These are phyloP conservation scores for Alternaria sp. DNA, from an alignment of 2,329 filamentous ascomycete genomes.

Conservation along the genomic window DNA sequence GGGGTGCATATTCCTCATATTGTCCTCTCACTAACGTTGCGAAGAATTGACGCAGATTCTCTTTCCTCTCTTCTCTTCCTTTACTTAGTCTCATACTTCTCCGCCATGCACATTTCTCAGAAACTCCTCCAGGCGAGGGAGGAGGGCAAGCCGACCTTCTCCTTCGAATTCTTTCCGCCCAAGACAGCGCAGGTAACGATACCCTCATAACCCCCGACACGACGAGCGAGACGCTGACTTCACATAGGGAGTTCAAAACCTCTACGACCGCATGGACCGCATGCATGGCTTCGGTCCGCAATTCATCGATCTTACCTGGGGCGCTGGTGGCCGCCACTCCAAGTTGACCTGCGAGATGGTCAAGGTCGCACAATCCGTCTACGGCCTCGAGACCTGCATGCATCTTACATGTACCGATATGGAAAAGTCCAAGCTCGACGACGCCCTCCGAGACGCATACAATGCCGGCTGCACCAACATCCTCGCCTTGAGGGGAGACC, in stretches of 20 bases:
- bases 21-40: conserved; percentile 11
- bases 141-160: conserved; percentile 87
- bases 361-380: conserved; percentile 90
- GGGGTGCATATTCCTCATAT: conserved; percentile 28
- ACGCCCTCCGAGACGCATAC: conserved; percentile 87
- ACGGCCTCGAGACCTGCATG: conserved; percentile 98
- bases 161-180: conserved; percentile 98
- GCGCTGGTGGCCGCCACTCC: conserved; percentile 89
- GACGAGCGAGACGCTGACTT: conserved; percentile 19
- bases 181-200: conserved; percentile 79
- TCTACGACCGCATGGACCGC: conserved; percentile 99
- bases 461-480: conserved; percentile 98
- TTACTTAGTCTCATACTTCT: conserved; percentile 1
- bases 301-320: conserved; percentile 99
- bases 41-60: conserved; percentile 9
- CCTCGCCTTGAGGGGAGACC: conserved; percentile 89
- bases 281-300: conserved; percentile 95
- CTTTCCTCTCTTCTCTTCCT: conserved; percentile 9
- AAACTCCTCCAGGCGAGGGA: conserved; percentile 86
- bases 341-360: conserved; percentile 98
- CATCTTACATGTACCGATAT: conserved; percentile 99
- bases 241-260: conserved; percentile 85
- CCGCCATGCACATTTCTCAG: conserved; percentile 91
- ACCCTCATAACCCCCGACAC: not conserved
- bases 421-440: conserved; percentile 90